A percentile compares a stretch with the other conserved stretches of the same genome.
Conservation (phyloP, 2,329 filamentous ascomycete species). For the Penicillium brevicompactum region DNA sequence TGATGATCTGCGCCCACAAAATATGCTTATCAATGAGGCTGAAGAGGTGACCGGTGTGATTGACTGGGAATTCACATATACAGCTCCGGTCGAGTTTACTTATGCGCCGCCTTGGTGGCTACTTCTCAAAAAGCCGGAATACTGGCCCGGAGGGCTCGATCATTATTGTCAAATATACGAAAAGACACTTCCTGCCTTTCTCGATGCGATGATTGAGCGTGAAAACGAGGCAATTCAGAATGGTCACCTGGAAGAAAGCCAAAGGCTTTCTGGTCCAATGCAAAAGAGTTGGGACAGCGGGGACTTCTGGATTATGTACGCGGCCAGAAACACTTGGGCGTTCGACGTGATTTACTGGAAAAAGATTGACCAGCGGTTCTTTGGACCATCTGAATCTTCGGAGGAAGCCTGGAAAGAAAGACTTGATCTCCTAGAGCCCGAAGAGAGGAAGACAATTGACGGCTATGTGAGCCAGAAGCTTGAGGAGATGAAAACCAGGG, state of each 20-base stretch:
- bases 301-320: slow-evolving; percentile 15
- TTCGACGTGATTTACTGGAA: slow-evolving; percentile 9
- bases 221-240: slow-evolving; percentile 14
- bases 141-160: slow-evolving; percentile 19
- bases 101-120: slow-evolving; percentile 24
- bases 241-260: slow-evolving; percentile 1
- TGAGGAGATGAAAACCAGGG: not conserved
- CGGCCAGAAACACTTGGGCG: slow-evolving; percentile 7
- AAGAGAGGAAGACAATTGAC: not conserved
- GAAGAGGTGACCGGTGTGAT: slow-evolving; percentile 18
- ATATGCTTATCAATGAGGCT: slow-evolving; percentile 16
- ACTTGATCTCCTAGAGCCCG: not conserved
- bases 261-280: slow-evolving; percentile 13
- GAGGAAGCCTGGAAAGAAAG: not conserved
- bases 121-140: slow-evolving; percentile 21
- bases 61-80: slow-evolving; percentile 27
- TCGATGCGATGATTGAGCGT: not conserved
- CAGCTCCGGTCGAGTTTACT: slow-evolving; percentile 11
- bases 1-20: slow-evolving; percentile 25
- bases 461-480: not conserved
- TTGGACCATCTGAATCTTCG: not conserved
- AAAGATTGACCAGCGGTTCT: slow-evolving; percentile 2
- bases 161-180: slow-evolving; percentile 18
- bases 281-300: slow-evolving; percentile 7
- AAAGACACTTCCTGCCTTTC: not conserved